Conservation (phyloP, 2,329 filamentous ascomycete genomes). For the Whalleya microplaca region DNA sequence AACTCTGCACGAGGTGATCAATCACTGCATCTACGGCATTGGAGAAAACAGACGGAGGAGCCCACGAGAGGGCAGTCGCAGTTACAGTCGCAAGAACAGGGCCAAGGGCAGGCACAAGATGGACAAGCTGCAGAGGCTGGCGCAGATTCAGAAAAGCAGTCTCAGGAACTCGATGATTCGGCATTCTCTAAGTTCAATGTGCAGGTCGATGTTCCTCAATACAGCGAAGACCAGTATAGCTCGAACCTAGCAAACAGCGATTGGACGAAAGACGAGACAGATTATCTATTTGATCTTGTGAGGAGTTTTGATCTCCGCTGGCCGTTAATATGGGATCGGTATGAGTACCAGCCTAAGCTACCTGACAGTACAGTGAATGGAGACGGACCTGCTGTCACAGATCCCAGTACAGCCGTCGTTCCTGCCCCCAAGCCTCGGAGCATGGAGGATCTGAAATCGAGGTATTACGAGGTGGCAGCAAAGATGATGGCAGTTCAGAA, state of each 20-base stretch:
- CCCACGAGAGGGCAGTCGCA: conserved; percentile 33
- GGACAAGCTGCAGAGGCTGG: conserved; percentile 35
- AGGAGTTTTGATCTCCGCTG: conserved; percentile 85
- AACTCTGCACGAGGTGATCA: conserved; percentile 77
- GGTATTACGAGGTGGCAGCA: conserved; percentile 86
- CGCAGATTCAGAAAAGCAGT: conserved; percentile 43
- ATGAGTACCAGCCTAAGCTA: conserved; percentile 67
- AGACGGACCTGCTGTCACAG: conserved; percentile 47
- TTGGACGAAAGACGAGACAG: conserved; percentile 93
- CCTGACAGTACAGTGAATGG: conserved; percentile 39
- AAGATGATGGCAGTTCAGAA: conserved; percentile 81
- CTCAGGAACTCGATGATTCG: conserved; percentile 58
- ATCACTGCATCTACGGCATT: conserved; percentile 73
- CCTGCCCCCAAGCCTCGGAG: conserved; percentile 61
- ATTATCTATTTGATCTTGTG: conserved; percentile 79
- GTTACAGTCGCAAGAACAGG: conserved; percentile 3
- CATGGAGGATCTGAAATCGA: conserved; percentile 88
- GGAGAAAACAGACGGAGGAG: conserved; percentile 67
- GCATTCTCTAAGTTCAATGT: conserved; percentile 88
- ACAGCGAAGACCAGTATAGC: conserved; percentile 86
- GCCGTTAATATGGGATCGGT: conserved; percentile 90
- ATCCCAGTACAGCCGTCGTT: conserved; percentile 58
- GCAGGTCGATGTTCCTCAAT: conserved; percentile 74
- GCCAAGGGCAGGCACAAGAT: conserved; percentile 9
- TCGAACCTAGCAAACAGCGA: conserved; percentile 72